These are phyloP conservation scores for Sugiyamaella smithiae DNA, from an alignment of 805 yeast species.

Conservation along the genomic window DNA sequence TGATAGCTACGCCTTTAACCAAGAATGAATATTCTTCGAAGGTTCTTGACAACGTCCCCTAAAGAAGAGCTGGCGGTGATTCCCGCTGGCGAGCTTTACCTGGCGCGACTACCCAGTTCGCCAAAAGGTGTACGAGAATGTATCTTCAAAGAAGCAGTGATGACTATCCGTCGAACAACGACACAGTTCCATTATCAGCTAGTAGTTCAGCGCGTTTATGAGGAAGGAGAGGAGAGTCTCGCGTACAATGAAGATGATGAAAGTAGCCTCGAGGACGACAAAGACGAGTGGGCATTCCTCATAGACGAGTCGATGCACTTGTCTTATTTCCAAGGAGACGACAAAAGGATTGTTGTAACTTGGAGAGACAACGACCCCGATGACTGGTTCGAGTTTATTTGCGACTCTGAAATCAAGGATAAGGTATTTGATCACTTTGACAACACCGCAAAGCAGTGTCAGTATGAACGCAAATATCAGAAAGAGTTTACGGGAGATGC, in stretches of 20 bases:
- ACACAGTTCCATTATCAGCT: conserved; percentile 66
- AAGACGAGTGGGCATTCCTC: conserved; percentile 70
- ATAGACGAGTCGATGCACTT: conserved; percentile 61
- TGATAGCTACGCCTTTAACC: no score
- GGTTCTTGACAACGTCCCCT: conserved; percentile 22
- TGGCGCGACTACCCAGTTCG: conserved; percentile 70
- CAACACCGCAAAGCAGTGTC: conserved; percentile 59
- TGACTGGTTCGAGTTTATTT: conserved; percentile 76
- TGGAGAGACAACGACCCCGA: conserved; percentile 95
- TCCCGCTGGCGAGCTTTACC: conserved; percentile 75
- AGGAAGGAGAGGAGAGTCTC: conserved; percentile 60
- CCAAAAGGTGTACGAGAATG: conserved; percentile 83
- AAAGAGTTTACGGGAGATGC: conserved; percentile 43
- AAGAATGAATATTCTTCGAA: conserved; percentile 33
- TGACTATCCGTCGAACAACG: conserved; percentile 66
- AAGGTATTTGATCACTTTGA: conserved; percentile 59
- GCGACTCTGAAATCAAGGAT: conserved; percentile 52
- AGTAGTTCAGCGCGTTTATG: conserved; percentile 62
- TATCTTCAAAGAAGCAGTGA: conserved; percentile 70
- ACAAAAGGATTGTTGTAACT: conserved; percentile 57
- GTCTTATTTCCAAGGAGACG: conserved; percentile 48
- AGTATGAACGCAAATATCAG: conserved; percentile 72
- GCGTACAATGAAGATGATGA: conserved; percentile 51
- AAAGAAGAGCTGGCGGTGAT: conserved; percentile 59
- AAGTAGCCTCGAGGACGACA: conserved; percentile 40